phyloP scores from a whole-genome alignment of 306 rosid species.

The Malus sylvestris region DNA sequence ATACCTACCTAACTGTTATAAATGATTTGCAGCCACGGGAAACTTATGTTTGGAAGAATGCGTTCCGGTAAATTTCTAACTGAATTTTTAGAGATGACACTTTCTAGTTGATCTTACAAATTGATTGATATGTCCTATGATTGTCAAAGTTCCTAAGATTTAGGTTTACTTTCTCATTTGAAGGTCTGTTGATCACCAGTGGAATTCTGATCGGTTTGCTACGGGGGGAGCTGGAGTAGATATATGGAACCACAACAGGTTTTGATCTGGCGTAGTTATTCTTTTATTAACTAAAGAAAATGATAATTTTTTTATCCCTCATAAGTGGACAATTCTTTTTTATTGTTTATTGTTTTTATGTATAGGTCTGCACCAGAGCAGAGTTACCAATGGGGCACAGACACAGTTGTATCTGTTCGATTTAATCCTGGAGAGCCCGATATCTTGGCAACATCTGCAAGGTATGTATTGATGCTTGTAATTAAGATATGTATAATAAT shows the following conservation, averaged over 20 bases:
- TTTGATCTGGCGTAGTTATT: constrained; percentile 14
- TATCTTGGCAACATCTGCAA: constrained; percentile 68
- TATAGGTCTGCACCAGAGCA: constrained; percentile 70
- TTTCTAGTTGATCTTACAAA: not conserved
- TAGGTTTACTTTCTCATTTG: constrained; percentile 9
- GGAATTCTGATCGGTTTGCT: constrained; percentile 83
- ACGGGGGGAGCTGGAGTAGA: constrained; percentile 89
- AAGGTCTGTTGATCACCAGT: constrained; percentile 90
- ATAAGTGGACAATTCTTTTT: not conserved
- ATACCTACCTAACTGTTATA: constrained; percentile 16
- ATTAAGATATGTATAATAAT: not conserved
- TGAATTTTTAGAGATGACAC: constrained; percentile 5
- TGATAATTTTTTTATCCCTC: not conserved
- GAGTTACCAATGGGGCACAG: constrained; percentile 74
- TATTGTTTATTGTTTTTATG: not conserved
- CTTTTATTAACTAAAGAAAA: not conserved
- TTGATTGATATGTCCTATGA: not conserved
- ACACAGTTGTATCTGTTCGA: constrained; percentile 63
- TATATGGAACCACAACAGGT: constrained; percentile 93
- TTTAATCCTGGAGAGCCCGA: constrained; percentile 84
- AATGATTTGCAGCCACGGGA: constrained; percentile 52
- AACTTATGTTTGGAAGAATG: constrained; percentile 67
- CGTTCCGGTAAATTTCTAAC: constrained; percentile 59
- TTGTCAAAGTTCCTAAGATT: not conserved
- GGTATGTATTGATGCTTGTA: constrained; percentile 36